Percentiles rank a stretch among this genome's conserved stretches.
Conservation (phyloP, 163 green algal genomes). For the Scenedesmus sp. region DNA sequence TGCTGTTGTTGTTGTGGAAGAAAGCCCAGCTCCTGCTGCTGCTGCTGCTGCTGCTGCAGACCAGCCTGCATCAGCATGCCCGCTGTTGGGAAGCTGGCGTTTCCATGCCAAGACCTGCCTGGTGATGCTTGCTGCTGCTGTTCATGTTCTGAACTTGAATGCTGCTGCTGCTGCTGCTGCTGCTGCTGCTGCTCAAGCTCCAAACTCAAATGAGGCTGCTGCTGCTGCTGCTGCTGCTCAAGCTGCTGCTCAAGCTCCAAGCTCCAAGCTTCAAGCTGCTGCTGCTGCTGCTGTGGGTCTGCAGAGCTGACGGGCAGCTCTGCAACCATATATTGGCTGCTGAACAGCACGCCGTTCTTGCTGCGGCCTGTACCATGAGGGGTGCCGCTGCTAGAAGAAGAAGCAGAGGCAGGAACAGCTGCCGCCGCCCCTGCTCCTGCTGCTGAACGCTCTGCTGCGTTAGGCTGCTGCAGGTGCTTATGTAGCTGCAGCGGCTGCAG, state of each 20-base stretch:
- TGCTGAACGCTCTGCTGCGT: not conserved
- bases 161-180: too few species aligned
- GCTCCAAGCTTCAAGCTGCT: not conserved
- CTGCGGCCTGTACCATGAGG: not conserved
- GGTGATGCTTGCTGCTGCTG: not conserved
- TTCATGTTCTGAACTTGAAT: too few species aligned
- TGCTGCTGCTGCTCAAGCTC: not conserved
- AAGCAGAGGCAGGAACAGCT: not conserved
- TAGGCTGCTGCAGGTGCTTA: not conserved
- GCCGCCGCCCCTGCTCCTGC: not conserved
- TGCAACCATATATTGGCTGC: not conserved
- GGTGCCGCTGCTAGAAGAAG: not conserved
- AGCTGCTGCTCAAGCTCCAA: not conserved
- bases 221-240: slow-evolving; percentile 11
- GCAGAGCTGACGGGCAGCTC: not conserved
- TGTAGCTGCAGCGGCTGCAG: not conserved
- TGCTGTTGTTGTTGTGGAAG: not conserved
- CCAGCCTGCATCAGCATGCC: not conserved
- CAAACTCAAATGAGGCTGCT: not conserved
- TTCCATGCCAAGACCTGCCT: not conserved
- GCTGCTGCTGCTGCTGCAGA: not conserved
- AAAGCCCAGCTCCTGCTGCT: not conserved
- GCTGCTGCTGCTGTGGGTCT: slow-evolving; percentile 9
- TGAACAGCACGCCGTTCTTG: not conserved
- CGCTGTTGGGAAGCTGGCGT: not conserved